These are phyloP conservation scores for Plasmodium chabaudi DNA, from an alignment of 169 alveolate species.

Conservation along the genomic window DNA sequence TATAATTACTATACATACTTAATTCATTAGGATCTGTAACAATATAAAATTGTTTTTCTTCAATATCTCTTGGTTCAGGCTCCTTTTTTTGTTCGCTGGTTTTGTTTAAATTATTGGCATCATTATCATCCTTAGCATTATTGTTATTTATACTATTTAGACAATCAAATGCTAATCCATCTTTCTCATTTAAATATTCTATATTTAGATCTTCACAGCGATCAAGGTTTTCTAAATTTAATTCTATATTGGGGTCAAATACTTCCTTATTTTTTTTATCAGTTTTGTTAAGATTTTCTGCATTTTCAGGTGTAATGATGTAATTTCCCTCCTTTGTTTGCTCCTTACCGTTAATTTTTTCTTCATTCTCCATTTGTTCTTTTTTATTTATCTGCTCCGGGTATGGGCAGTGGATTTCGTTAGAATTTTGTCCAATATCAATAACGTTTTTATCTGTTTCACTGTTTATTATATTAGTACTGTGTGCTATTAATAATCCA, in stretches of 20 bases:
- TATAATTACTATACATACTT: slow-evolving; percentile 70
- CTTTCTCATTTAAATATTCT: slow-evolving; percentile 58
- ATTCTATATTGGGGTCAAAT: background rate
- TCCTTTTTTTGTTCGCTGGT: background rate
- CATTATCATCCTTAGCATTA: slow-evolving; percentile 3
- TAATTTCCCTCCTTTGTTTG: slow-evolving; percentile 5
- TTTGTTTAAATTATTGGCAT: background rate
- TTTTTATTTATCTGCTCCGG: background rate
- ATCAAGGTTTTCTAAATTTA: slow-evolving; percentile 41
- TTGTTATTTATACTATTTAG: slow-evolving; percentile 13
- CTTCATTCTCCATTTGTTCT: slow-evolving; percentile 46
- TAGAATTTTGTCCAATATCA: background rate
- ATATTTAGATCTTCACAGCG: slow-evolving; percentile 73
- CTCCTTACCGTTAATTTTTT: background rate
- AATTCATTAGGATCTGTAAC: slow-evolving; percentile 43
- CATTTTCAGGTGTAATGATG: slow-evolving; percentile 7
- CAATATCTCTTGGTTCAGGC: background rate
- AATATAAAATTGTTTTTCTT: slow-evolving; percentile 58
- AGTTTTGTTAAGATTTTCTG: background rate
- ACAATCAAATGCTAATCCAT: slow-evolving; percentile 39
- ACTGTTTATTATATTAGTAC: background rate
- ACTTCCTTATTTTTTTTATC: background rate
- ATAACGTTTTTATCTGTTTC: background rate
- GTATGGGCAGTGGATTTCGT: background rate
- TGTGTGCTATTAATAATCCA: background rate